Percentiles rank a stretch among this genome's conserved stretches.
Evolutionary conservation across 2,329 filamentous ascomycete species (phyloP).

Genomic region (Colletotrichum paranaense): DNA sequence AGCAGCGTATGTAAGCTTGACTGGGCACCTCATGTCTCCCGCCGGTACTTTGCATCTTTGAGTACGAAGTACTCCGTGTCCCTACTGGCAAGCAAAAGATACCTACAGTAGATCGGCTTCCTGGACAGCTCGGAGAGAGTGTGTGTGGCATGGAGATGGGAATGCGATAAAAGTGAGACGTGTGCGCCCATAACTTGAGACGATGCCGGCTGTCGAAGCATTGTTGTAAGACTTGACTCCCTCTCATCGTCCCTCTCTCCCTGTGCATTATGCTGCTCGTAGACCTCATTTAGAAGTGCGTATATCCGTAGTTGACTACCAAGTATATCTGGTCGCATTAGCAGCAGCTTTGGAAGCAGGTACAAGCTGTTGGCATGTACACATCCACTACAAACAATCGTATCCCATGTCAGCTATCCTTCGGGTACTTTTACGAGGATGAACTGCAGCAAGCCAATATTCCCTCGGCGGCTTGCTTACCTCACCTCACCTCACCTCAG

Average conservation of each 20-base stretch:
- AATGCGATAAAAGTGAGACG: slow-evolving; percentile 21
- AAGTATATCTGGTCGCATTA: not conserved
- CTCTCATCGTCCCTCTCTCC: slow-evolving; percentile 26
- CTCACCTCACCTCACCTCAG: not conserved
- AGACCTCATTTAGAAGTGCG: not conserved
- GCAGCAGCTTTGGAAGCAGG: not conserved
- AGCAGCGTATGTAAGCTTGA: slow-evolving; percentile 25
- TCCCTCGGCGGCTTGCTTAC: not conserved
- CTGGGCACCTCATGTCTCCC: not conserved
- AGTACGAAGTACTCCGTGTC: not conserved
- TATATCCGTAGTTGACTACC: not conserved
- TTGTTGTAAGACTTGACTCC: slow-evolving; percentile 22
- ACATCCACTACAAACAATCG: not conserved
- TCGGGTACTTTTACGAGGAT: not conserved
- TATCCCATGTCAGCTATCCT: slow-evolving; percentile 10
- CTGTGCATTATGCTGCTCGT: not conserved
- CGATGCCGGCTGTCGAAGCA: not conserved
- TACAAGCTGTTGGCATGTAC: not conserved
- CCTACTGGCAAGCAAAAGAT: not conserved
- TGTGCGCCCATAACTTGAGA: not conserved
- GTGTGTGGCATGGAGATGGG: slow-evolving; percentile 10
- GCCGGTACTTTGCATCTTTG: slow-evolving; percentile 2
- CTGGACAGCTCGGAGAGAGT: not conserved
- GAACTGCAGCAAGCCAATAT: not conserved
- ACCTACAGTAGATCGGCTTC: not conserved